These are phyloP conservation scores for Bryopsis sp. DNA, from an alignment of 139 green algal genomes.

Conservation along the genomic window DNA sequence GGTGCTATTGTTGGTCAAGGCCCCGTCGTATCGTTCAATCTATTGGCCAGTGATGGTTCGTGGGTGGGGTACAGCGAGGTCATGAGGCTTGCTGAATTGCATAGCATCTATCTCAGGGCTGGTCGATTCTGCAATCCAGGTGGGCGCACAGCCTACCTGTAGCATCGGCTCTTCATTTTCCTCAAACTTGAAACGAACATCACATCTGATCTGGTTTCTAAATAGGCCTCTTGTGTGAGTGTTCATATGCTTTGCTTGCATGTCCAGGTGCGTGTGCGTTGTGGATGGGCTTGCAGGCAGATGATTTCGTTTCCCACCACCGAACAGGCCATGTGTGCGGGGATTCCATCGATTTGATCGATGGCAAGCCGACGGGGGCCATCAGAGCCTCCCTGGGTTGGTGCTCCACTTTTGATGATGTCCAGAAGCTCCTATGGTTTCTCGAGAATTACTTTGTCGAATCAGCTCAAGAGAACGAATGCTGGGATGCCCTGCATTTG, in stretches of 20 bases:
- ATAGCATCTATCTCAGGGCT: constrained; percentile 56
- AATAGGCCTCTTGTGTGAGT: neutral
- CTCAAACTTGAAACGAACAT: too few species aligned
- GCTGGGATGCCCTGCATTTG: neutral
- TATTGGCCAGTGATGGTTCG: constrained; percentile 51
- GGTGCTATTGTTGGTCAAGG: too few species aligned
- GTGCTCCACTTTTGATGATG: constrained; percentile 57
- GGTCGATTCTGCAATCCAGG: constrained; percentile 92
- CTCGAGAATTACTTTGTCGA: constrained; percentile 17
- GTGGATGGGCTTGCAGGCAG: neutral
- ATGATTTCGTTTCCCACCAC: too few species aligned
- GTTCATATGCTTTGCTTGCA: neutral
- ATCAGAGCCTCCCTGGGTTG: constrained; percentile 75
- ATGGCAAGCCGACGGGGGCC: constrained; percentile 54
- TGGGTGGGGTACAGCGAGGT: constrained; percentile 63
- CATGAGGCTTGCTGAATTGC: constrained; percentile 53
- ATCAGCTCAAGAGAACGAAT: neutral
- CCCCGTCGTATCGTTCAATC: constrained; percentile 75
- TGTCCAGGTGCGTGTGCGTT: neutral
- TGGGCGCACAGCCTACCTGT: too few species aligned
- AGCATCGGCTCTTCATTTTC: too few species aligned
- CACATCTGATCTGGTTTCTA: constrained; percentile 19
- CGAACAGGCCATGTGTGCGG: constrained; percentile 71
- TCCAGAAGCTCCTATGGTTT: constrained; percentile 28
- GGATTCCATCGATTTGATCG: constrained; percentile 69